Conservation (phyloP, 371 early-diverging fungal species). For the Apophysomyces ossiformis region DNA sequence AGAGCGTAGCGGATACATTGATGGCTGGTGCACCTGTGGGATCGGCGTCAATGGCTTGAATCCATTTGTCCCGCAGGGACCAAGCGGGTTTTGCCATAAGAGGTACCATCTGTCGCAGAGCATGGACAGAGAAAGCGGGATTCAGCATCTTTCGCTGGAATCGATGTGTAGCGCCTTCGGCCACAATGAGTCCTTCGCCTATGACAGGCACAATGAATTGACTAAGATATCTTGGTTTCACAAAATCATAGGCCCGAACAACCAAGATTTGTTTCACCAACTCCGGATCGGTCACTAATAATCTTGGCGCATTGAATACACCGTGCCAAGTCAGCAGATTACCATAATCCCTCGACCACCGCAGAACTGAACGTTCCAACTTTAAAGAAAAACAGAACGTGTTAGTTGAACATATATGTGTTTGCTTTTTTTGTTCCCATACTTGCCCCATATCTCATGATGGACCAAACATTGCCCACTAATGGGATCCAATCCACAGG, state of each 20-base stretch:
- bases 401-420: background rate
- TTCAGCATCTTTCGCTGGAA: conserved; percentile 69
- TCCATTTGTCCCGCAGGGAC: conserved; percentile 38
- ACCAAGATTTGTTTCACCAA: conserved; percentile 56
- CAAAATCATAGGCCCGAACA: conserved; percentile 55
- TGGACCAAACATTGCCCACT: conserved; percentile 56
- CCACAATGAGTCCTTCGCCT: conserved; percentile 60
- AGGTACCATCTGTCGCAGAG: conserved; percentile 48
- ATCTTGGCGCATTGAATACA: conserved; percentile 51
- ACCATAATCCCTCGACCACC: conserved; percentile 63
- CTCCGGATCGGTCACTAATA: conserved; percentile 58
- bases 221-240: conserved; percentile 39
- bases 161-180: conserved; percentile 61
- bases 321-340: conserved; percentile 54
- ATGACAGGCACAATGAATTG: conserved; percentile 42
- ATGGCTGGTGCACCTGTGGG: conserved; percentile 21
- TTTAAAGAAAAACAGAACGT: background rate
- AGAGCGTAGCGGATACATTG: conserved; percentile 37
- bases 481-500: conserved; percentile 54
- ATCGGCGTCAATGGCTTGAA: conserved; percentile 12
- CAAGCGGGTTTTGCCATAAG: conserved; percentile 35
- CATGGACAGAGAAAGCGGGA: conserved; percentile 61
- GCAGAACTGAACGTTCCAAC: background rate
- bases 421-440: no score
- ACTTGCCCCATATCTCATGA: conserved; percentile 48